Conservation (phyloP, 1,284 basidiomycete genomes). For the Austroboletus rostrupii region DNA sequence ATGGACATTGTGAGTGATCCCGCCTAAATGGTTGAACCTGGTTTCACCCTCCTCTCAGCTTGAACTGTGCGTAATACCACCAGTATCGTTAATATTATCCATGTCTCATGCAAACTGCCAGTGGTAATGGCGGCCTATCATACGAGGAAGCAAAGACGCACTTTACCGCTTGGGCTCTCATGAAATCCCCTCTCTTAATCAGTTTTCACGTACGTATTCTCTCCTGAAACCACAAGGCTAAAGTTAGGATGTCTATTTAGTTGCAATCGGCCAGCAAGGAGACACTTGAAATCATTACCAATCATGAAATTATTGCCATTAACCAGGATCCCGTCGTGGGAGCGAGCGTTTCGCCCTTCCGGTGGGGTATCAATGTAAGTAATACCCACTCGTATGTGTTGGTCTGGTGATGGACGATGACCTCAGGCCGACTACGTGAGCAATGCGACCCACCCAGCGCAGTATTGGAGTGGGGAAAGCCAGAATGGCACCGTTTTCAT, state of each 20-base stretch:
- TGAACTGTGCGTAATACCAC: conserved; percentile 32
- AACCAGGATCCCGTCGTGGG: conserved; percentile 66
- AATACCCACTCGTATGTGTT: not conserved
- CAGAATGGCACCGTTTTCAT: conserved; percentile 55
- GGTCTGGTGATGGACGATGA: not conserved
- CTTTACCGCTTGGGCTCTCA: conserved; percentile 47
- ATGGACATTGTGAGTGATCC: conserved; percentile 41
- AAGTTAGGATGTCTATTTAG: conserved; percentile 29
- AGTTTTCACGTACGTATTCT: conserved; percentile 38
- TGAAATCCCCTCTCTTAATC: conserved; percentile 47
- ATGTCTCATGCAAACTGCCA: conserved; percentile 13
- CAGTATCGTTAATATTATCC: not conserved
- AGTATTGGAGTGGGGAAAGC: conserved; percentile 57
- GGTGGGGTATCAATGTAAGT: conserved; percentile 61
- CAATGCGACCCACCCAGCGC: conserved; percentile 48
- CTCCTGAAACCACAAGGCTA: not conserved
- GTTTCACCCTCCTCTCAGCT: conserved; percentile 27
- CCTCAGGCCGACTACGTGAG: conserved; percentile 48
- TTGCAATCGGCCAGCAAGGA: conserved; percentile 45
- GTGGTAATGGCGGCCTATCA: conserved; percentile 41
- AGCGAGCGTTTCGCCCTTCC: conserved; percentile 57
- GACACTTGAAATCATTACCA: conserved; percentile 53
- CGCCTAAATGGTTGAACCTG: not conserved
- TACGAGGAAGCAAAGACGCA: conserved; percentile 44
- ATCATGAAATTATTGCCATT: conserved; percentile 62